Evolutionary conservation across 768 basidiomycete species (phyloP), one percentile per base, ranked within the genome.

Genomic region (Boletus reticuloceps): DNA sequence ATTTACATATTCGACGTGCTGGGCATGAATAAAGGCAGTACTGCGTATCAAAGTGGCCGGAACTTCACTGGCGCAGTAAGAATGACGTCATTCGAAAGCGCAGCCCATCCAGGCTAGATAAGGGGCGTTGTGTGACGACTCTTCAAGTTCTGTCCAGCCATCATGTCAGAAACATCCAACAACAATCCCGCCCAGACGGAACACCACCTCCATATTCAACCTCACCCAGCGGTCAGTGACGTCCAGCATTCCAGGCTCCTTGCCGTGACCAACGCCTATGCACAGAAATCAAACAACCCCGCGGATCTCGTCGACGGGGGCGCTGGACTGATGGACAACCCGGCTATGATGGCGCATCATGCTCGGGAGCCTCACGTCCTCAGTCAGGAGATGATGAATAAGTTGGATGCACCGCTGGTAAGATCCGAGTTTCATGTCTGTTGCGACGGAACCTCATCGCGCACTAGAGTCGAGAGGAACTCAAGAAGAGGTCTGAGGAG

Each of bases 261-360:
- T 37, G 22, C 2, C 11, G 3, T 29, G 5, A 31, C 34, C 38
- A 6, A 45, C 20, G 1, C 16, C 8, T 37, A 25, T 1, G 29
- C 20, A 36, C 55, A 87, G 85, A 83, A 78, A 73, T 73, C 80
- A 6, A 86, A 87, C 58, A 74, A 87, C 60, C 84, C 85, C 14
- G 72, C 75, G 11, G 81, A 85, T 62, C 76, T 82, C 43, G 42
- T 82, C 43, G 45, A 74, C 50, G 57, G 67, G 22, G 72, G 72
- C 5, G 74, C 71, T n/a, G 67, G 70, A 10, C 58, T 80, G 54
- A 73, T 62, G 41, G 64, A 64, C 48, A 75, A 77, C 48, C 75
- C 76, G 0, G 74, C 74, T 17, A 57, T 75, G 39, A 60, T 69
- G 22, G 79, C 79, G 14, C 77, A 80, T 71, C 77, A 79, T 43